Evolutionary conservation across 495 filamentous ascomycete genomes (phyloP).

Genomic region (Aspergillus taichungensis): DNA sequence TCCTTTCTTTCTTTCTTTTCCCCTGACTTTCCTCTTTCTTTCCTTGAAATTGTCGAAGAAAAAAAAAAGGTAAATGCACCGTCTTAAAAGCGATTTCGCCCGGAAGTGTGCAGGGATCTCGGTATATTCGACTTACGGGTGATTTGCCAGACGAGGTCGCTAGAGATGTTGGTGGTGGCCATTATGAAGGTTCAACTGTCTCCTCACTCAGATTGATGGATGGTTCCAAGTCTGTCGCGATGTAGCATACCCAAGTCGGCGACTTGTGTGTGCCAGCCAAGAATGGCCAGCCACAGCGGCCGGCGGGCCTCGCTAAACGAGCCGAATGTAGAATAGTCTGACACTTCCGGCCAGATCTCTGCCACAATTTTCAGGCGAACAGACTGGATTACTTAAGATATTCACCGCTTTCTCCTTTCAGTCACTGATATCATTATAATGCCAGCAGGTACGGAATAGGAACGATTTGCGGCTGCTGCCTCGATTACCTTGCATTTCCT

Average conservation of each 20-base stretch:
- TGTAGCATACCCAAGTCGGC: constrained; percentile 6
- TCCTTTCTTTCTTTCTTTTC: too few relatives aligned
- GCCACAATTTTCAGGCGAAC: constrained; percentile 11
- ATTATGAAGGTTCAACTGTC: constrained; percentile 22
- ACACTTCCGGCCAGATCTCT: constrained; percentile 1
- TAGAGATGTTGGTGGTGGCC: constrained; percentile 56
- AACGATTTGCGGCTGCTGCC: too few relatives aligned
- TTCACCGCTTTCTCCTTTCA: not conserved
- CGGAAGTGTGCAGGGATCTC: too few relatives aligned
- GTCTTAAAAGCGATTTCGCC: too few relatives aligned
- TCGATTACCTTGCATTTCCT: too few relatives aligned
- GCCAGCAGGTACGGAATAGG: not conserved
- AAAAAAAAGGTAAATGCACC: too few relatives aligned
- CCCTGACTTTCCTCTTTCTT: too few relatives aligned
- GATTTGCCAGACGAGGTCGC: constrained; percentile 86
- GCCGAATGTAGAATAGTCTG: constrained; percentile 31
- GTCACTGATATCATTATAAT: not conserved
- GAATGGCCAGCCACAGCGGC: constrained; percentile 6
- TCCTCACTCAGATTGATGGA: constrained; percentile 10
- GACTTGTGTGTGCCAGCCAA: constrained; percentile 31
- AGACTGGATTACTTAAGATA: not conserved
- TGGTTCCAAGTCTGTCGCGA: constrained; percentile 17
- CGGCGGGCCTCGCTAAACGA: constrained; percentile 34
- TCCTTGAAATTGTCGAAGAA: too few relatives aligned
- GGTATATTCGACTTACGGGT: constrained; percentile 54